Base-by-base conservation (phyloP, 345 rosid genomes). In the Geranium brycei region DNA sequence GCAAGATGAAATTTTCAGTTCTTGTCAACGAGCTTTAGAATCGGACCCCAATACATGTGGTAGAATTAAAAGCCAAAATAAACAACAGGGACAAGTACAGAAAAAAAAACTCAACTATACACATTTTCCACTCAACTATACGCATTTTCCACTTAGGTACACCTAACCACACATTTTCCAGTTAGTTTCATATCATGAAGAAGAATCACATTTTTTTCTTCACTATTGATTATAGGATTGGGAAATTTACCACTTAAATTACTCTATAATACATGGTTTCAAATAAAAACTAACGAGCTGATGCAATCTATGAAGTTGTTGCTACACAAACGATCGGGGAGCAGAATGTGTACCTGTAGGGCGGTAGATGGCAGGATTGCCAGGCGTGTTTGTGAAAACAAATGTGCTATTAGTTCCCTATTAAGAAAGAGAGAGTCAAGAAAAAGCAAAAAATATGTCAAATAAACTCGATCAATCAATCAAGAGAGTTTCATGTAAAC, bases 401-500 rank as follows among this genome's bases (percentile, higher is more conserved):
- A 87, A 93, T 65, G 97, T 85, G 65, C 70, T 86, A 64, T 90
- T 90, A 23, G 91, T 81, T 77, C 97, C 99, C 99, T 93, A 81
- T 64, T 23, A 64, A 64, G 74, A 73, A 23, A 35, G 41, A 35
- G 41, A 35, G 10, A 35, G 41, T 58, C 70, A 15, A 64, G 59
- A 17, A 69, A 81, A 51, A 69, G 59, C 57, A 68, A 30, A 7
- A 38, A 51, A 7, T 35, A 35, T 4, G 41, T 35, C 5, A 17
- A 64, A 51, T 17, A 55, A 68, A 59, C 31, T 16, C 4, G 60
- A 19, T 68, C 13, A 13, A 19, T 68, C 13, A 13, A 68, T 51
- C 19, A 47, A 7, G 41, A 35, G 41, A 35, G 41, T 31, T 19
- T 60, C 65, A 89, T 17, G 19, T 32, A 32, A 28, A 71, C 99